phyloP scores from a whole-genome alignment of 1,284 basidiomycete genomes.

The Naganishia liquefaciens region DNA sequence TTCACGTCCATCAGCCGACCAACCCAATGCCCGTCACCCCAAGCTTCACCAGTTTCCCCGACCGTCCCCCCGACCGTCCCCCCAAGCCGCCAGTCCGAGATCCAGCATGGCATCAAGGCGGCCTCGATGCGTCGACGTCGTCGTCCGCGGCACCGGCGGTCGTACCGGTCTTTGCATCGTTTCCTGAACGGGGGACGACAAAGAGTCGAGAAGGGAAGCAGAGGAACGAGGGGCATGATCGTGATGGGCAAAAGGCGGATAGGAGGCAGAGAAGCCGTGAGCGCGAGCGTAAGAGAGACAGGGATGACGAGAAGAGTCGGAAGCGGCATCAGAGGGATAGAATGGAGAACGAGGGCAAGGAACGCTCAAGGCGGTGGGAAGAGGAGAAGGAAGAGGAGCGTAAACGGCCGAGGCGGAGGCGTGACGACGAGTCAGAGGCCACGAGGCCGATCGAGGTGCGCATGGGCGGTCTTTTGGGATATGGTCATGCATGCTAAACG shows the following conservation, averaged over 20 bases:
- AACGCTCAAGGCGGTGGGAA: neutral
- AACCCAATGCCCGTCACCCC: conserved; percentile 5
- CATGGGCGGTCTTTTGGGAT: neutral
- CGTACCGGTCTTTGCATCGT: conserved; percentile 24
- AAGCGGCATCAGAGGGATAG: conserved; percentile 5
- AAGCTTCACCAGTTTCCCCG: conserved; percentile 29
- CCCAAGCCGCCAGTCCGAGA: neutral
- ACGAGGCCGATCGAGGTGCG: neutral
- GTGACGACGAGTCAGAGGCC: neutral
- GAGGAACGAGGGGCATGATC: neutral
- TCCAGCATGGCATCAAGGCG: conserved; percentile 15
- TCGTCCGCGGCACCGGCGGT: neutral
- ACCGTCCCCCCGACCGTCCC: conserved; percentile 10
- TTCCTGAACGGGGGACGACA: conserved; percentile 19
- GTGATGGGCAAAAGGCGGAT: neutral
- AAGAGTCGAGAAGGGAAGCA: neutral
- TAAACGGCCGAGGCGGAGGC: conserved; percentile 1
- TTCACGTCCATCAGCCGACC: too few relatives aligned
- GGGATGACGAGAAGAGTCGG: neutral
- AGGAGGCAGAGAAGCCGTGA: neutral
- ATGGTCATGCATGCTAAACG: neutral
- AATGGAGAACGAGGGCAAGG: neutral
- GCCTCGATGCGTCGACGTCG: conserved; percentile 8
- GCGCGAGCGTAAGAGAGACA: neutral
- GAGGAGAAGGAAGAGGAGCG: conserved; percentile 12